These are phyloP conservation scores for Epichloe sibirici DNA, from an alignment of 2,329 filamentous ascomycete genomes.

Conservation along the genomic window DNA sequence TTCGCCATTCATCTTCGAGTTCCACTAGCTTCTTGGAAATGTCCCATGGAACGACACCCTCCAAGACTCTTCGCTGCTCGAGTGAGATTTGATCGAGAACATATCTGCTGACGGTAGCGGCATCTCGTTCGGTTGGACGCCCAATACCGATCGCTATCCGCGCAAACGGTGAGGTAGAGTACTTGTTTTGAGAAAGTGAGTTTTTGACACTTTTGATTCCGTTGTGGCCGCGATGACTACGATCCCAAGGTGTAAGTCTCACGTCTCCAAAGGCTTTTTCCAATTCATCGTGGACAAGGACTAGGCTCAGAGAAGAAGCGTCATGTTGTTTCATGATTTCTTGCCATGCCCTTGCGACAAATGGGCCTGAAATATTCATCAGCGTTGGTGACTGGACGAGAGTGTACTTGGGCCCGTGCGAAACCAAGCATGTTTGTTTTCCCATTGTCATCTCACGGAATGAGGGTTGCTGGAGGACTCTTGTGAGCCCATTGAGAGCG, in stretches of 20 bases:
- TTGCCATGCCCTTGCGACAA: slow-evolving; percentile 54
- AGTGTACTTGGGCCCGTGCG: slow-evolving; percentile 40
- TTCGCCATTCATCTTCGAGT: slow-evolving; percentile 28
- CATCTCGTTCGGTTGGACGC: slow-evolving; percentile 58
- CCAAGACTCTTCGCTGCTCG: slow-evolving; percentile 37
- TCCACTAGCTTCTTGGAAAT: slow-evolving; percentile 38
- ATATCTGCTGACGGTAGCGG: slow-evolving; percentile 57
- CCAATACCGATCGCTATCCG: slow-evolving; percentile 79
- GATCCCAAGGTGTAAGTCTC: slow-evolving; percentile 47
- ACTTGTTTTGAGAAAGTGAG: slow-evolving; percentile 30
- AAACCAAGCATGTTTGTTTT: slow-evolving; percentile 38
- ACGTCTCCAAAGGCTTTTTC: slow-evolving; percentile 60
- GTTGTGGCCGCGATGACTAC: slow-evolving; percentile 60
- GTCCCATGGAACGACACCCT: slow-evolving; percentile 36
- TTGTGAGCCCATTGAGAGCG: slow-evolving; percentile 51
- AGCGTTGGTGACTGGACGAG: slow-evolving; percentile 62
- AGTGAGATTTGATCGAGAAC: slow-evolving; percentile 58
- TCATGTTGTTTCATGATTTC: slow-evolving; percentile 33
- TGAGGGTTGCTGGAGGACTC: slow-evolving; percentile 29
- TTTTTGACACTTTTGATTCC: slow-evolving; percentile 57
- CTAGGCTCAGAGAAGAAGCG: slow-evolving; percentile 34
- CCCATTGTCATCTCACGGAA: slow-evolving; percentile 37
- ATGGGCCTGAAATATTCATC: slow-evolving; percentile 78
- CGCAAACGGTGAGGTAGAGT: slow-evolving; percentile 30
- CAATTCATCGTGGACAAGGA: slow-evolving; percentile 83